Conservation (phyloP, 805 yeast genomes). For the Wickerhamiella sergipiensis region DNA sequence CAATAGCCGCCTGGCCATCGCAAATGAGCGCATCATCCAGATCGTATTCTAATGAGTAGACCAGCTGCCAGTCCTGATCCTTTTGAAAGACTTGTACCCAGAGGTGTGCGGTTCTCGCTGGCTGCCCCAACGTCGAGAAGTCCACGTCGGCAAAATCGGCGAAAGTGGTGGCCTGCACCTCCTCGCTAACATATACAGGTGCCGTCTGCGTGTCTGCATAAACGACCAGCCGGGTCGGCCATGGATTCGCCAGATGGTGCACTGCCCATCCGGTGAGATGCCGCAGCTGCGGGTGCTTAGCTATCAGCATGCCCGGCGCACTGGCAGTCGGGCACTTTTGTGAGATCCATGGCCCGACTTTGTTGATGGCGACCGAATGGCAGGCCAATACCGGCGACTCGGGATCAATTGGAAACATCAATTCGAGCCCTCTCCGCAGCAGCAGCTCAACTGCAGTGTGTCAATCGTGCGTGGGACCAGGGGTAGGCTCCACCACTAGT, state of each 20-base stretch:
- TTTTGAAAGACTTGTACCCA: background rate
- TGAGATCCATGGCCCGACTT: background rate
- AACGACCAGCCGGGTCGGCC: slow-evolving; percentile 7
- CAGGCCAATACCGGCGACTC: background rate
- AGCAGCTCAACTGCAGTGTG: background rate
- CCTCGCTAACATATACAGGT: slow-evolving; percentile 14
- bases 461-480: background rate
- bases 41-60: background rate
- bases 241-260: background rate
- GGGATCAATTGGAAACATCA: background rate
- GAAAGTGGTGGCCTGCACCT: background rate
- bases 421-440: background rate
- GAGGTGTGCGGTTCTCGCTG: background rate
- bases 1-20: background rate
- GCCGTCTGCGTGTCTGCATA: slow-evolving; percentile 8
- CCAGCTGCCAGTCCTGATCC: background rate
- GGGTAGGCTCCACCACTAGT: background rate
- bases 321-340: background rate
- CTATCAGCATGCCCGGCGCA: background rate
- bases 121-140: background rate
- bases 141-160: background rate
- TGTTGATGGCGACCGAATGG: background rate
- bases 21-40: background rate
- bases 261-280: slow-evolving; percentile 1
- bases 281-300: slow-evolving; percentile 1